phyloP scores from a whole-genome alignment of 2,329 filamentous ascomycete species.

The Blumeria graminis region DNA sequence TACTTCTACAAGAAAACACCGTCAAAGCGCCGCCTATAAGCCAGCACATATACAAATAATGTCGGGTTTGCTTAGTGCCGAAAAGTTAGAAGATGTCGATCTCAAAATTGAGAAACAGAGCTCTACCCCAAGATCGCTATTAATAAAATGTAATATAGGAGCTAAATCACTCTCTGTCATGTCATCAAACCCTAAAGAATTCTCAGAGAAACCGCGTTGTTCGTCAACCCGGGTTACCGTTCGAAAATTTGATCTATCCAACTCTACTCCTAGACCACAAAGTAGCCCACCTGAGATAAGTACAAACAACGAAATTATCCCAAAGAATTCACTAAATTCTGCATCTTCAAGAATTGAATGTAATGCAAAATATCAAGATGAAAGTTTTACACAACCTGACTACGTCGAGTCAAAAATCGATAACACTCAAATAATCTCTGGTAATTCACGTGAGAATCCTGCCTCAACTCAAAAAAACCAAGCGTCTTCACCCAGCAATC shows the following conservation, averaged over 20 bases:
- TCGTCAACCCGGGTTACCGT: neutral
- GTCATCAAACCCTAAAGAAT: slow-evolving; percentile 10
- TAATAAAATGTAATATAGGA: slow-evolving; percentile 7
- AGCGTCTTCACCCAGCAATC: too few relatives aligned
- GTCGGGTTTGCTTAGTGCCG: neutral
- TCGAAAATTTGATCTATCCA: neutral
- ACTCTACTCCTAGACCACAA: neutral
- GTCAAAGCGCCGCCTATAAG: too few relatives aligned
- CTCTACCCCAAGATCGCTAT: slow-evolving; percentile 7
- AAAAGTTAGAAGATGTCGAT: neutral
- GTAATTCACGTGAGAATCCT: too few relatives aligned
- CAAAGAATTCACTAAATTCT: too few relatives aligned
- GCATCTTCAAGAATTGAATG: too few relatives aligned
- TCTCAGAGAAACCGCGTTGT: neutral
- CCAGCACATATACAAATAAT: too few relatives aligned
- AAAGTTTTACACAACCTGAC: too few relatives aligned
- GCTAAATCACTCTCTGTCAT: slow-evolving; percentile 9
- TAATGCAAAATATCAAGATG: too few relatives aligned
- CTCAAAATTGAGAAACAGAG: slow-evolving; percentile 11
- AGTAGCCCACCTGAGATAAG: neutral
- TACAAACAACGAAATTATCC: neutral
- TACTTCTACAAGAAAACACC: slow-evolving; percentile 12
- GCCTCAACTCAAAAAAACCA: too few relatives aligned
- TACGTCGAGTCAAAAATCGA: too few relatives aligned
- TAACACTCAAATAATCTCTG: too few relatives aligned